Evolutionary conservation across 176 grass and related monocot species (phyloP).

Genomic region (Microstegium vimineum): DNA sequence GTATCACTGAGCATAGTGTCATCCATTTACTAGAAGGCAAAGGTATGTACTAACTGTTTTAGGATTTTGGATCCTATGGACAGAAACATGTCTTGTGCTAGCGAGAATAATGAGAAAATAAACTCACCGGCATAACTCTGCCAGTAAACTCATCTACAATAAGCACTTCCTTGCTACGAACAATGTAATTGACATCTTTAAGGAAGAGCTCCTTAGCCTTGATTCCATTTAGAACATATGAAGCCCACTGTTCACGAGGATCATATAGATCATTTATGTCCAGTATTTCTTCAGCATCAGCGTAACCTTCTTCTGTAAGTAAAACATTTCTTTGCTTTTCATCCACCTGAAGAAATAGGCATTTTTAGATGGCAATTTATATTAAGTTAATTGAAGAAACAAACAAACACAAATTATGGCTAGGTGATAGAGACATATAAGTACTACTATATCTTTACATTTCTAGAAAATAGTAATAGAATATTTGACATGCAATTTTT

Average conservation of each 20-base stretch:
- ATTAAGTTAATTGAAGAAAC: background rate
- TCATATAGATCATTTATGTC: slow-evolving; percentile 98
- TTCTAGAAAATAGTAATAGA: background rate
- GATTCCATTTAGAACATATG: slow-evolving; percentile 93
- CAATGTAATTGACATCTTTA: slow-evolving; percentile 95
- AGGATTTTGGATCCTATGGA: background rate
- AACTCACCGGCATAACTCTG: slow-evolving; percentile 91
- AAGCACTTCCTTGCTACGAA: slow-evolving; percentile 93
- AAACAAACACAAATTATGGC: slow-evolving; percentile 14
- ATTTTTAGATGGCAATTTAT: slow-evolving; percentile 16
- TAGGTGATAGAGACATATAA: background rate
- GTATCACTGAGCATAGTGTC: background rate
- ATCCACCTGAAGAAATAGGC: slow-evolving; percentile 75
- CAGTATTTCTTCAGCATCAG: slow-evolving; percentile 91
- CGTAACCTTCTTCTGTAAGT: slow-evolving; percentile 92
- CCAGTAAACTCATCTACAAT: slow-evolving; percentile 99
- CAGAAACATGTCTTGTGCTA: background rate
- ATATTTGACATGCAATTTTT: background rate
- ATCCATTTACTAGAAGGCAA: slow-evolving; percentile 7
- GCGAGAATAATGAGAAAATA: slow-evolving; percentile 8
- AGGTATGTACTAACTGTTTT: background rate
- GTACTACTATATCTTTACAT: background rate
- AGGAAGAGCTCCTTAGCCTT: slow-evolving; percentile 99
- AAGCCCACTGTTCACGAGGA: slow-evolving; percentile 98
- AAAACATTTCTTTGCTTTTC: slow-evolving; percentile 97